Evolutionary conservation across 2,329 filamentous ascomycete genomes (phyloP).

Genomic region (Ophioceras dolichostomum): DNA sequence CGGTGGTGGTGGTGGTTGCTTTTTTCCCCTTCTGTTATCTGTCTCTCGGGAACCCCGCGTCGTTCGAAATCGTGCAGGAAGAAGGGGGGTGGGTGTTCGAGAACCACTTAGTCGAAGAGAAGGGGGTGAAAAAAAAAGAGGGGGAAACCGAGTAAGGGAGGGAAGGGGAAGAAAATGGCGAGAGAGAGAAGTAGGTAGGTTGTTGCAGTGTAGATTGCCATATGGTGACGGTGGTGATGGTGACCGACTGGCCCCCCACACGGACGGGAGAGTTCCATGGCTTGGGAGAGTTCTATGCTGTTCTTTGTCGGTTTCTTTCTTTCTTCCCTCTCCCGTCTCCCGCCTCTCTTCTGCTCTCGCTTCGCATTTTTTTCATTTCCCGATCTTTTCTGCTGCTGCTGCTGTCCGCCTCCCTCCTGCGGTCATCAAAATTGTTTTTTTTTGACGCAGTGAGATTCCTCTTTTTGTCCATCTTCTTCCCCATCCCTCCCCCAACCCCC

Average conservation of each 20-base stretch:
- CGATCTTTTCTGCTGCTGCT: no score
- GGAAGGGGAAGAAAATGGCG: neutral
- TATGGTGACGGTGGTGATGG: no score
- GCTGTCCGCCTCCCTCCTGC: no score
- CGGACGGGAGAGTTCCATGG: no score
- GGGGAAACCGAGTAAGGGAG: conserved; percentile 3
- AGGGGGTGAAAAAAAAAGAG: conserved; percentile 1
- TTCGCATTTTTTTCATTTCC: no score
- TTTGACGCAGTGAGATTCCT: neutral
- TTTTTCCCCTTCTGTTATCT: neutral
- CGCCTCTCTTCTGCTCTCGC: neutral
- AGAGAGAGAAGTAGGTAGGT: no score
- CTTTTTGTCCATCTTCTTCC: neutral
- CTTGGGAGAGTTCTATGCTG: neutral
- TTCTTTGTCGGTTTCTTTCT: neutral
- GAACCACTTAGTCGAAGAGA: neutral
- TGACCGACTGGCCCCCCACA: no score
- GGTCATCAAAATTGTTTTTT: neutral
- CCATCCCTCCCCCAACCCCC: neutral
- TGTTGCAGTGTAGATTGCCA: no score
- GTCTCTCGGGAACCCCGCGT: neutral
- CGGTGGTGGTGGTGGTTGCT: no score
- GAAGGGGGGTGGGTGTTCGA: neutral
- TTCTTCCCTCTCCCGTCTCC: neutral
- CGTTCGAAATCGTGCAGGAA: neutral